These are phyloP conservation scores for Cruciata laevipes DNA, from an alignment of 257 asterid genomes.

Conservation along the genomic window DNA sequence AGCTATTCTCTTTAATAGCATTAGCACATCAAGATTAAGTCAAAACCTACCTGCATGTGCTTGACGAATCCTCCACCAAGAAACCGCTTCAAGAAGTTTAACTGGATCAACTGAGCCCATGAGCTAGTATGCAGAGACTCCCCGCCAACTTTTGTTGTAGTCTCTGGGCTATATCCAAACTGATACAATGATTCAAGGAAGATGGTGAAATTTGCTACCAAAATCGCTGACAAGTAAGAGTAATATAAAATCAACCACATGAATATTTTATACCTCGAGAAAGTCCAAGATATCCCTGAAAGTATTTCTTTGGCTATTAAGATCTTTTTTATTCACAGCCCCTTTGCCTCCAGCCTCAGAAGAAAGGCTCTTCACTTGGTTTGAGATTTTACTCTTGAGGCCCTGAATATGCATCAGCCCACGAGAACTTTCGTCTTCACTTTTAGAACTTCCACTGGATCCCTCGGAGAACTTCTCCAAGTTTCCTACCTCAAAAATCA, in stretches of 20 bases:
- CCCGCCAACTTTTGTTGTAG: slow-evolving; percentile 74
- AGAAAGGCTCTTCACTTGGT: slow-evolving; percentile 65
- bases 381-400: slow-evolving; percentile 56
- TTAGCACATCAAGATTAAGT: neutral
- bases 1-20: neutral
- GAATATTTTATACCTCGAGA: slow-evolving; percentile 50
- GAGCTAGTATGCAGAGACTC: slow-evolving; percentile 52
- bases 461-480: slow-evolving; percentile 66
- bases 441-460: slow-evolving; percentile 41
- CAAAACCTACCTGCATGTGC: slow-evolving; percentile 76
- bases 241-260: neutral
- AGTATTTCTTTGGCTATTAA: slow-evolving; percentile 70
- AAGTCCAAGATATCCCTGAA: slow-evolving; percentile 78
- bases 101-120: slow-evolving; percentile 82
- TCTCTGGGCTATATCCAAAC: slow-evolving; percentile 68
- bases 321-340: slow-evolving; percentile 75
- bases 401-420: slow-evolving; percentile 58
- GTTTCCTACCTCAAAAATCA: slow-evolving; percentile 73
- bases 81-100: slow-evolving; percentile 81
- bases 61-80: slow-evolving; percentile 97
- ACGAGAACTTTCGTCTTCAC: slow-evolving; percentile 44
- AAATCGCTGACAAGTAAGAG: slow-evolving; percentile 2
- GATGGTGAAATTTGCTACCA: neutral
- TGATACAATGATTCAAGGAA: slow-evolving; percentile 21
- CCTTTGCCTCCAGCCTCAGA: slow-evolving; percentile 96